phyloP scores from a whole-genome alignment of 129 eudicot genomes.

The Artemisia tridentata region DNA sequence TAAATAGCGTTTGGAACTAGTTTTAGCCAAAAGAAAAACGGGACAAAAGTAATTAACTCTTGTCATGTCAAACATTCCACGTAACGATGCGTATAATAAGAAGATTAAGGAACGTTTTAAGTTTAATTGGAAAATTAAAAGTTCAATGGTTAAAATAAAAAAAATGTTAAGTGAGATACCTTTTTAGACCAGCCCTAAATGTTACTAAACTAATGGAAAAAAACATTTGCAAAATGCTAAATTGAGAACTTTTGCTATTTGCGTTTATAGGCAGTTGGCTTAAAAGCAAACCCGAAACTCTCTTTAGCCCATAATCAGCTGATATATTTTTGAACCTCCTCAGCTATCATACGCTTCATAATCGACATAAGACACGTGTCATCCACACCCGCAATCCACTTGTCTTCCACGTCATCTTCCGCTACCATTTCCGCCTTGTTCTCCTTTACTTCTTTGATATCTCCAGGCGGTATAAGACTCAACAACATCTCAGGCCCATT shows the following conservation, averaged over 20 bases:
- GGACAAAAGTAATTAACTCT: too few species aligned
- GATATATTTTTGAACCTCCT: slow-evolving; percentile 47
- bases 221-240: background rate
- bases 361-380: slow-evolving; percentile 46
- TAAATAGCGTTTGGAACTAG: too few species aligned
- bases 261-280: slow-evolving; percentile 1
- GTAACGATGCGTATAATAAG: too few species aligned
- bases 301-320: slow-evolving; percentile 1
- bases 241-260: background rate
- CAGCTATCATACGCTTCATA: slow-evolving; percentile 74
- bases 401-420: slow-evolving; percentile 27
- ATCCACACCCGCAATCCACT: slow-evolving; percentile 36
- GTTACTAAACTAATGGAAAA: background rate
- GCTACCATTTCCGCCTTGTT: slow-evolving; percentile 15
- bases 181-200: background rate
- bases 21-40: too few species aligned
- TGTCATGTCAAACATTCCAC: too few species aligned
- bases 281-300: background rate
- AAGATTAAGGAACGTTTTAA: too few species aligned
- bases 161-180: too few species aligned
- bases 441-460: slow-evolving; percentile 14
- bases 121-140: too few species aligned
- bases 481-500: slow-evolving; percentile 45
- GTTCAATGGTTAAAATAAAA: too few species aligned
- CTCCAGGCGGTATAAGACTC: slow-evolving; percentile 65